Percentiles rank a stretch among this genome's conserved stretches.
Evolutionary conservation across 805 yeast species (phyloP).

Genomic region (Teunomyces aglyptinius): DNA sequence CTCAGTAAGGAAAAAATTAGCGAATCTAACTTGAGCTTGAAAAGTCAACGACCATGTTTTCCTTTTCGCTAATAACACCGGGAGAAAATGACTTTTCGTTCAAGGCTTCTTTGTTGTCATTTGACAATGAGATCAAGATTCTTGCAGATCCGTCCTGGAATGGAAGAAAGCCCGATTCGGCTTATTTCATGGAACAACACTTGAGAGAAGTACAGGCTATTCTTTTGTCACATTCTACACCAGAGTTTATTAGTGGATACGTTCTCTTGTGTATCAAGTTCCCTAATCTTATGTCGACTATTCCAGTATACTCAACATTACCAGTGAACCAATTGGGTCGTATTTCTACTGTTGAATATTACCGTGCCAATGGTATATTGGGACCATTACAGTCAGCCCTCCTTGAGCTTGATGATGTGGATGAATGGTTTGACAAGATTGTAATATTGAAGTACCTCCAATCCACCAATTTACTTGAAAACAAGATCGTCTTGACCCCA

Average conservation of each 20-base stretch:
- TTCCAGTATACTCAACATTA: conserved; percentile 84
- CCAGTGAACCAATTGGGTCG: conserved; percentile 88
- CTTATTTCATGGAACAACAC: conserved; percentile 32
- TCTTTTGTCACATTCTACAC: conserved; percentile 82
- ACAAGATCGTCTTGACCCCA: conserved; percentile 70
- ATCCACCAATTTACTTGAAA: conserved; percentile 60
- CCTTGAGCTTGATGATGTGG: conserved; percentile 71
- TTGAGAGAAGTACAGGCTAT: conserved; percentile 58
- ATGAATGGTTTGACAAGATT: conserved; percentile 72
- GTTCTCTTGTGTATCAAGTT: conserved; percentile 60
- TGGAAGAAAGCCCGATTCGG: conserved; percentile 40
- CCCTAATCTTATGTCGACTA: conserved; percentile 52
- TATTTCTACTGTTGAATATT: conserved; percentile 78
- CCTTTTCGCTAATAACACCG: conserved; percentile 35
- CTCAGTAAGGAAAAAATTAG: background rate
- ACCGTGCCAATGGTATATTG: conserved; percentile 66
- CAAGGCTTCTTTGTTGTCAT: conserved; percentile 51
- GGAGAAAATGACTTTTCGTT: conserved; percentile 25
- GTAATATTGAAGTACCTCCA: conserved; percentile 76
- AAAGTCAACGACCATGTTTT: conserved; percentile 26
- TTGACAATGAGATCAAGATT: conserved; percentile 54
- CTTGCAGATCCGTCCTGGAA: conserved; percentile 79
- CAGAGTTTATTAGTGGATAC: conserved; percentile 77
- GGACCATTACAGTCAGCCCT: conserved; percentile 65
- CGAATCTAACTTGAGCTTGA: background rate